Conservation (phyloP, 2,329 filamentous ascomycete genomes). For the Aspergillus clavatus region DNA sequence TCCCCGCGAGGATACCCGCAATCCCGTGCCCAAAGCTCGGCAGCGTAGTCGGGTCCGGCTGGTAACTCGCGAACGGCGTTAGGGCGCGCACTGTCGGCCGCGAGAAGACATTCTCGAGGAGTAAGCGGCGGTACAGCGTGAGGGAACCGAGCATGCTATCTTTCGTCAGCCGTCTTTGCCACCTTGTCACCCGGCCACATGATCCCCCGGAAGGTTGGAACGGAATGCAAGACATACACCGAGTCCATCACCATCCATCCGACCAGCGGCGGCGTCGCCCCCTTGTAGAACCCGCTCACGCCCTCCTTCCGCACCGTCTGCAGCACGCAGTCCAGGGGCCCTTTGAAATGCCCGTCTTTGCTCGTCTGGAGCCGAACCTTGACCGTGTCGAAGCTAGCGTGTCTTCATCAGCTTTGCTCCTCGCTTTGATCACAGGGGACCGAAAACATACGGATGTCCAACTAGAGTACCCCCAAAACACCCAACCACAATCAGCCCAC, state of each 20-base stretch:
- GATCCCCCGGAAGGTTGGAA: too few species aligned
- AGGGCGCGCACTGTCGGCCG: constrained; percentile 44
- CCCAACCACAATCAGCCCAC: constrained; percentile 1
- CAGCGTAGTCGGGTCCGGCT: constrained; percentile 47
- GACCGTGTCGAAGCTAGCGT: constrained; percentile 77
- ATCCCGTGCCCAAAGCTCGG: constrained; percentile 78
- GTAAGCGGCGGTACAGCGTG: constrained; percentile 78
- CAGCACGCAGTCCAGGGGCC: constrained; percentile 77
- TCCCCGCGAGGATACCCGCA: constrained; percentile 80
- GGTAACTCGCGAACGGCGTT: constrained; percentile 33
- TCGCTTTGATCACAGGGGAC: too few species aligned
- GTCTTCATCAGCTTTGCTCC: neutral
- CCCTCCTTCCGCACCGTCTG: constrained; percentile 86
- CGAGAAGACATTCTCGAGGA: constrained; percentile 73
- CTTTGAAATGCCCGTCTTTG: constrained; percentile 68
- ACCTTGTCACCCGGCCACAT: neutral
- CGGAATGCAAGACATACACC: constrained; percentile 44
- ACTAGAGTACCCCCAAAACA: constrained; percentile 33
- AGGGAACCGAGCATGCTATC: constrained; percentile 79
- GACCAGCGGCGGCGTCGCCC: constrained; percentile 81
- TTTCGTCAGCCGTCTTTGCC: neutral
- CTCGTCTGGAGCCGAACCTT: constrained; percentile 95
- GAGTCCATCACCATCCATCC: constrained; percentile 99
- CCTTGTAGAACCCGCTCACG: constrained; percentile 83
- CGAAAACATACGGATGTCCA: constrained; percentile 54